phyloP scores from a whole-genome alignment of 352 stramenopile species.

The Pythium apleroticum region DNA sequence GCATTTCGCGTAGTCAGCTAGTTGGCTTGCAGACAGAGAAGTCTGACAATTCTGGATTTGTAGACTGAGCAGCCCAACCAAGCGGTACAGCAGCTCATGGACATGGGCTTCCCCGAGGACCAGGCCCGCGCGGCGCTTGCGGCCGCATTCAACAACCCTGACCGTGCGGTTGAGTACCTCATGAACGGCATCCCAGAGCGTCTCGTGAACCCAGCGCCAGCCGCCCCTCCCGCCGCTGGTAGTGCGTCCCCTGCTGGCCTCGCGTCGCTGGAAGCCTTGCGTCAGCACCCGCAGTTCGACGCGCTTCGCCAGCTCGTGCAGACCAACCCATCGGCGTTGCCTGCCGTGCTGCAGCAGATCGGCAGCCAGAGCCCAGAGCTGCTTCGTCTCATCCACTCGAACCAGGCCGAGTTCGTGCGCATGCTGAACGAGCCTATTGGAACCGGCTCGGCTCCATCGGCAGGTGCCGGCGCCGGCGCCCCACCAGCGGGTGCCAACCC shows the following conservation, averaged over 20 bases:
- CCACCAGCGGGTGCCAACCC: slow-evolving; percentile 35
- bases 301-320: slow-evolving; percentile 80
- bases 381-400: slow-evolving; percentile 80
- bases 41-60: background rate
- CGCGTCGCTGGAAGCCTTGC: slow-evolving; percentile 68
- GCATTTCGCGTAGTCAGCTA: background rate
- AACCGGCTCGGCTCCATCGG: slow-evolving; percentile 36
- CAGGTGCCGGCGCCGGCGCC: slow-evolving; percentile 18
- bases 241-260: slow-evolving; percentile 17
- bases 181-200: slow-evolving; percentile 86
- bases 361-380: slow-evolving; percentile 81
- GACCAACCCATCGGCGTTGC: slow-evolving; percentile 78
- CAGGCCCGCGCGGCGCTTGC: slow-evolving; percentile 74
- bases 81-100: slow-evolving; percentile 69
- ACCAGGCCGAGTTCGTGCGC: slow-evolving; percentile 85
- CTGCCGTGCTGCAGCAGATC: slow-evolving; percentile 84
- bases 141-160: slow-evolving; percentile 86
- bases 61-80: slow-evolving; percentile 51
- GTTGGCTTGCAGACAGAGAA: background rate
- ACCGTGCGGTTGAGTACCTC: slow-evolving; percentile 87
- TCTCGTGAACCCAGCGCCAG: slow-evolving; percentile 29
- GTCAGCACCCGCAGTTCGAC: slow-evolving; percentile 85
- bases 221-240: slow-evolving; percentile 27
- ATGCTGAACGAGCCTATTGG: slow-evolving; percentile 89
- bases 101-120: slow-evolving; percentile 89